phyloP scores from a whole-genome alignment of 2,329 filamentous ascomycete genomes.

The Penicillium sp. region DNA sequence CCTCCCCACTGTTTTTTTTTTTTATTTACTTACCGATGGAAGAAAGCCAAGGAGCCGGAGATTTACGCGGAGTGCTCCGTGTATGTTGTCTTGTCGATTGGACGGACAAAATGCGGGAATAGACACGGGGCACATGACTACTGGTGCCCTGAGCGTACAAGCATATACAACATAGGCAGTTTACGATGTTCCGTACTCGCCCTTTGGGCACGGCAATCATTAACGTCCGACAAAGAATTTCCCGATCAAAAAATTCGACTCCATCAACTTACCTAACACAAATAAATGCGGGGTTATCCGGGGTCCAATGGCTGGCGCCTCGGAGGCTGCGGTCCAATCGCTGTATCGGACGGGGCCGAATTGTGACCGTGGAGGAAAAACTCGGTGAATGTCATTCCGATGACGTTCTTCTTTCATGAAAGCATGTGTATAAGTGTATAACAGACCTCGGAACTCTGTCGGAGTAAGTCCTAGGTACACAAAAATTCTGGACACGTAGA shows the following conservation, averaged over 20 bases:
- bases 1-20: slow-evolving; percentile 5
- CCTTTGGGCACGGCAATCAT: too few species aligned
- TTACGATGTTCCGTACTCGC: too few species aligned
- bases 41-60: neutral
- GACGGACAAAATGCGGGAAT: neutral
- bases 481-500: neutral
- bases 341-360: slow-evolving; percentile 21
- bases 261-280: slow-evolving; percentile 21
- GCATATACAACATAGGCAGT: too few species aligned
- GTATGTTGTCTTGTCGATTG: too few species aligned
- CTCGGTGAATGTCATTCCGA: slow-evolving; percentile 23
- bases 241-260: neutral
- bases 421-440: neutral
- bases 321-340: slow-evolving; percentile 25
- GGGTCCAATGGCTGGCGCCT: slow-evolving; percentile 23
- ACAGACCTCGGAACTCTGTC: slow-evolving; percentile 2
- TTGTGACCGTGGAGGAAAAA: slow-evolving; percentile 10
- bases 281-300: slow-evolving; percentile 28
- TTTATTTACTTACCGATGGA: slow-evolving; percentile 16
- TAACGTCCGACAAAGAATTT: too few species aligned
- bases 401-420: neutral
- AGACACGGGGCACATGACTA: slow-evolving; percentile 2
- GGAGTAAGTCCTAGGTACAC: neutral
- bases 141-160: slow-evolving; percentile 3
- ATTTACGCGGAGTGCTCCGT: neutral